phyloP scores from a whole-genome alignment of 208 protist species.

The Wallacemonas sp. region DNA sequence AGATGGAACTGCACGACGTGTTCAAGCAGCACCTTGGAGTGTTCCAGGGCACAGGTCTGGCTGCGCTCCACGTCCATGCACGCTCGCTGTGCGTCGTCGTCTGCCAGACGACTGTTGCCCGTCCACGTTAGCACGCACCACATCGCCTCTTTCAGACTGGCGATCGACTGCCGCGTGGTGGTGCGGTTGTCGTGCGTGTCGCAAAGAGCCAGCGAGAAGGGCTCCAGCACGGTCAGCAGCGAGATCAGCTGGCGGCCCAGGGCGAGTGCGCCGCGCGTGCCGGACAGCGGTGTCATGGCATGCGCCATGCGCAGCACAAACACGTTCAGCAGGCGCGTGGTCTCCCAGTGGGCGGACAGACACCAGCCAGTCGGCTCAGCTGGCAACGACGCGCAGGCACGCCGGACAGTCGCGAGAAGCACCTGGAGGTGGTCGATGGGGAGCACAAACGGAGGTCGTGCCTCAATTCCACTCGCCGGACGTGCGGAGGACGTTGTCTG shows the following conservation, averaged over 20 bases:
- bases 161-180: background rate
- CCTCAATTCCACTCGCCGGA: background rate
- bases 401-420: background rate
- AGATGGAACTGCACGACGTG: background rate
- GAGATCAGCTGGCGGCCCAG: background rate
- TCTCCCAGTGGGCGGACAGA: background rate
- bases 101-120: background rate
- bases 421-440: background rate
- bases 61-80: background rate
- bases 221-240: background rate
- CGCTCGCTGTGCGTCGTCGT: background rate
- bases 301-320: conserved; percentile 3
- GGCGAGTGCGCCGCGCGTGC: background rate
- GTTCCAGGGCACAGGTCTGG: background rate
- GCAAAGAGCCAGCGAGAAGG: no score
- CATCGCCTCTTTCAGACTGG: conserved; percentile 1
- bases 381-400: background rate
- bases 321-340: background rate
- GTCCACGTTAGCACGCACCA: background rate
- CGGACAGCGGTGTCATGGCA: background rate
- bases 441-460: background rate
- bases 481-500: background rate
- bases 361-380: background rate
- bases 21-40: background rate
- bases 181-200: background rate